Evolutionary conservation across 2,329 filamentous ascomycete genomes (phyloP).

Genomic region (Talaromyces sp.): DNA sequence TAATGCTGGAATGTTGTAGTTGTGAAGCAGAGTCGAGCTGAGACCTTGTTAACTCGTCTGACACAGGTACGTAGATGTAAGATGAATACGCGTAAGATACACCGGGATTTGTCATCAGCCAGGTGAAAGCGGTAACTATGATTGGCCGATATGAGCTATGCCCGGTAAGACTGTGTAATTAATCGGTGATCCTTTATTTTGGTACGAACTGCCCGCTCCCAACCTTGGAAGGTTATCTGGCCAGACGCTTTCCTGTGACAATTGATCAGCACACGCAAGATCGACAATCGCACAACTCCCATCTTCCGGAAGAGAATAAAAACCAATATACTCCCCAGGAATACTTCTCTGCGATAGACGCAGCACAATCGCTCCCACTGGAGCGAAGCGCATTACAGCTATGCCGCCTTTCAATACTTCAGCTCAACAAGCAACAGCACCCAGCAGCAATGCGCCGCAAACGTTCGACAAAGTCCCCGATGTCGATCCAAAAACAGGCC

Average conservation of each 20-base stretch:
- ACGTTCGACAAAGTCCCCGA: slow-evolving; percentile 20
- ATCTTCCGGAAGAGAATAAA: background rate
- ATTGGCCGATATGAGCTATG: background rate
- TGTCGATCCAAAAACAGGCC: slow-evolving; percentile 13
- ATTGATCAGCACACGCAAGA: background rate
- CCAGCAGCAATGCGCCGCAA: slow-evolving; percentile 4
- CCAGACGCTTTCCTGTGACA: background rate
- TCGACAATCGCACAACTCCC: background rate
- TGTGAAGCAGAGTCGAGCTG: background rate
- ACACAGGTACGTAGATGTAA: background rate
- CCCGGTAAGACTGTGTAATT: background rate
- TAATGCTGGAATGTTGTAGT: background rate
- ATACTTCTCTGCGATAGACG: background rate
- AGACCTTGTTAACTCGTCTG: background rate
- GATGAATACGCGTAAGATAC: background rate
- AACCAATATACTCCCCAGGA: background rate
- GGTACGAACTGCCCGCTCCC: background rate
- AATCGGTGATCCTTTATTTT: background rate
- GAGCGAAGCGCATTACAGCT: background rate
- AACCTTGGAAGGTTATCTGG: no score
- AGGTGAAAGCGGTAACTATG: background rate
- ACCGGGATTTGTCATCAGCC: background rate
- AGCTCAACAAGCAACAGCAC: background rate
- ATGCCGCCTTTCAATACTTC: background rate
- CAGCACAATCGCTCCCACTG: background rate